Evolutionary conservation across 345 rosid species (phyloP), one percentile per base, ranked within the genome.

Genomic region (Eutrema yunnanense): DNA sequence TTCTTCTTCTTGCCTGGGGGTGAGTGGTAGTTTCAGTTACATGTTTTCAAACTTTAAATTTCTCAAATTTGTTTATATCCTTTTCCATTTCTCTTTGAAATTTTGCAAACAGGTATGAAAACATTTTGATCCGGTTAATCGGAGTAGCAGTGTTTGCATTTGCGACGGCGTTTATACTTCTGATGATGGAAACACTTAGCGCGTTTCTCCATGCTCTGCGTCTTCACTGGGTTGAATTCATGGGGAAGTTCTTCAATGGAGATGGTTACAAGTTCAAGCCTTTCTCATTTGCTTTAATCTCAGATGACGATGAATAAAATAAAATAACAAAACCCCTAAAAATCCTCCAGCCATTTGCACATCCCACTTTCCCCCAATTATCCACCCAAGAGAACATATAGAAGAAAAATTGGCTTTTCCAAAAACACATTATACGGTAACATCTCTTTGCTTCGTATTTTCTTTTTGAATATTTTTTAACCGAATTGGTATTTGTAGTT

Each of bases 171-270:
- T 94, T 89, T 84, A 86, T 94, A 79, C 84, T 94, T 44, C 88
- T 94, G 34, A 87, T 91, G 93, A 94, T 94, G 97, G 99, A 94
- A 84, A 87, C 96, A 6, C 92, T 94, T 48, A 92, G 99, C 52
- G 97, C 99, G 32, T 94, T 94, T 81, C 86, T 94, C 10, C 99
- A 94, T 22, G 96, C 99, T 11, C 68, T 94, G 83, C 97, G 97
- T 83, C 99, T 94, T 68, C 99, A 94, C 62, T 91, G 99, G 99
- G 96, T 91, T 41, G 99, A 94, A 63, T 94, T 88, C 73, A 95
- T 89, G 82, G 84, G 78, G 29, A 94, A 94, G 80, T 91, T 94
- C 86, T 94, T 88, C 88, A 61, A 84, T 27, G 99, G 99, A 8
- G 97, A 94, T 62, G 97, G 99, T 79, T 87, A 92, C 84, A 94